Conservation (phyloP, 176 grass and related monocot species). For the Calamus simplicifolius region DNA sequence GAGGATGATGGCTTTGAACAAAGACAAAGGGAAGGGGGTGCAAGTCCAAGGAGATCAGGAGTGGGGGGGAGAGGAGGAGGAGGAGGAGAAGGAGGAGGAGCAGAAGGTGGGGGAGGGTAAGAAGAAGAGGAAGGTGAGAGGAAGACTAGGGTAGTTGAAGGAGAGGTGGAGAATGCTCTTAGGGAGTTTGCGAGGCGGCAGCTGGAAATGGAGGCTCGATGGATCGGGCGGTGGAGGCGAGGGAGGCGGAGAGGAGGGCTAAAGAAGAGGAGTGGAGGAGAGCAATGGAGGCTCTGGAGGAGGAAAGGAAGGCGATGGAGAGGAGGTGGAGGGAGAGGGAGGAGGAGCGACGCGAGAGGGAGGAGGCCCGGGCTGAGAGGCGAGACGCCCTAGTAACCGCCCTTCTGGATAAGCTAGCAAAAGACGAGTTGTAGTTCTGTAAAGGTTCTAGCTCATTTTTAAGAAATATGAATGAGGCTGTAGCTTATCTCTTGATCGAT, state of each 20-base stretch:
- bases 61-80: conserved; percentile 16
- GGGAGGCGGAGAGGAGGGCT: conserved; percentile 48
- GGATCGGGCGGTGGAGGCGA: conserved; percentile 68
- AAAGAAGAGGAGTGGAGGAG: conserved; percentile 82
- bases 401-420: conserved; percentile 56
- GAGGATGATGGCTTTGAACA: conserved; percentile 33
- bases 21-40: conserved; percentile 53
- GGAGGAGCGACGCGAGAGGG: conserved; percentile 53
- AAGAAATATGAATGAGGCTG: no score
- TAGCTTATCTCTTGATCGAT: no score
- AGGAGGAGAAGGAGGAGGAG: conserved; percentile 10
- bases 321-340: conserved; percentile 62
- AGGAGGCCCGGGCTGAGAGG: conserved; percentile 69
- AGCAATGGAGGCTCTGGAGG: conserved; percentile 57
- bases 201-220: conserved; percentile 74
- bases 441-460: no score
- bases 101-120: not conserved
- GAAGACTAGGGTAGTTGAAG: conserved; percentile 27
- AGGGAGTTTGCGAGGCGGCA: conserved; percentile 72
- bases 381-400: conserved; percentile 54
- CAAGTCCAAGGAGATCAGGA: conserved; percentile 20
- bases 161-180: conserved; percentile 57
- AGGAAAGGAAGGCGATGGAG: conserved; percentile 65
- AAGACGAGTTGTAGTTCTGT: conserved; percentile 17
- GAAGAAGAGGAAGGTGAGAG: conserved; percentile 1